Evolutionary conservation across 495 filamentous ascomycete genomes (phyloP).

Genomic region (Bryoglossum gracile): DNA sequence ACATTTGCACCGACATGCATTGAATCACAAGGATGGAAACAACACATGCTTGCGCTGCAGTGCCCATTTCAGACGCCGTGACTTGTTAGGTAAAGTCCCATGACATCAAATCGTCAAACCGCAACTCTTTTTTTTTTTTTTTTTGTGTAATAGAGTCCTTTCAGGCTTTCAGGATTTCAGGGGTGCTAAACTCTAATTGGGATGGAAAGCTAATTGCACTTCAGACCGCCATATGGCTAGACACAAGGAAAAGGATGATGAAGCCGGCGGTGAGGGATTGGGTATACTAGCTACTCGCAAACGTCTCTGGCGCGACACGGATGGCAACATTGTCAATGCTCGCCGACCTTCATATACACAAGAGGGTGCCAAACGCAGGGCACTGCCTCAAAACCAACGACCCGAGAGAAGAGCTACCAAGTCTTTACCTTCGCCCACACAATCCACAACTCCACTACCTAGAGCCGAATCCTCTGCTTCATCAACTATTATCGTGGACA

Average conservation of each 20-base stretch:
- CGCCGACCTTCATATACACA: slow-evolving; percentile 29
- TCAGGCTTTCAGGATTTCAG: too few relatives aligned
- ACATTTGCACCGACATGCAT: slow-evolving; percentile 50
- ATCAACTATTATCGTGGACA: slow-evolving; percentile 21
- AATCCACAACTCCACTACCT: slow-evolving; percentile 9
- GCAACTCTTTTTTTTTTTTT: too few relatives aligned
- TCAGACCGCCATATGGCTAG: slow-evolving; percentile 52
- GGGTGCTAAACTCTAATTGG: slow-evolving; percentile 6
- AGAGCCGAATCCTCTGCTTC: slow-evolving; percentile 8
- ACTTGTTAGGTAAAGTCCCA: slow-evolving; percentile 42
- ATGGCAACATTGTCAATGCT: slow-evolving; percentile 48
- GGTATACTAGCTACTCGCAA: slow-evolving; percentile 55
- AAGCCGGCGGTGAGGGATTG: slow-evolving; percentile 50
- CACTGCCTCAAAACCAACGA: slow-evolving; percentile 16
- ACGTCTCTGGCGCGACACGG: slow-evolving; percentile 46
- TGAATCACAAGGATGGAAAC: slow-evolving; percentile 50
- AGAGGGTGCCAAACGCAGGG: slow-evolving; percentile 18
- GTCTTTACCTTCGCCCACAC: background rate
- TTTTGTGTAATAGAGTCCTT: too few relatives aligned
- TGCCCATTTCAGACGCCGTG: slow-evolving; percentile 49
- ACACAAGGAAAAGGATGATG: slow-evolving; percentile 52
- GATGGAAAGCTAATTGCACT: background rate
- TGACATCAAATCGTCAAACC: background rate
- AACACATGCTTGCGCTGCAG: slow-evolving; percentile 48
- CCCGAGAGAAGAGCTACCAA: slow-evolving; percentile 3